Evolutionary conservation across 1,139 yeast genomes (phyloP), one percentile per base, ranked within the genome.

Genomic region (Geotrichum candidum): DNA sequence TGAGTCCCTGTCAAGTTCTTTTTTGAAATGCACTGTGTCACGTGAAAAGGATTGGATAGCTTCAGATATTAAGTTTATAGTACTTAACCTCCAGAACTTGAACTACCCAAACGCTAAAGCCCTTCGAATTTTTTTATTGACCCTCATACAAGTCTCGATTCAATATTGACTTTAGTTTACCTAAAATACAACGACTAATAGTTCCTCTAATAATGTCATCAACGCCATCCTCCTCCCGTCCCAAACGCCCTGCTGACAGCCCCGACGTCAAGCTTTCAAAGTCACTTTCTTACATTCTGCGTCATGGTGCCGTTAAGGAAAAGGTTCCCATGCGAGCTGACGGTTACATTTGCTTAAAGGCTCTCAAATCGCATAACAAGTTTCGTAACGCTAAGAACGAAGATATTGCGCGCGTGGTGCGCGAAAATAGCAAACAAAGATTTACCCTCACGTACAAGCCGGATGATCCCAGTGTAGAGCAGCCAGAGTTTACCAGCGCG

Each of bases 251-350:
- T 15, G 53, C 57, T 38, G 70, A 66, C 35, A 51, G 69, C 2
- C 70, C 73, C 5, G 72, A 71, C 29, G 68, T 67, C 51, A 76
- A 75, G 46, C 84, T 92, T 29, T 89, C 97, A 18, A 89, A 89
- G 68, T 79, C 89, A 0, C 77, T 94, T 50, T 82, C 96, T 7
- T 85, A 86, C 67, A 76, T 95, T 1, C 81, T 94, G 2, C 79
- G 99, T 27, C 99, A 94, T 70, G 90, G 88, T 4, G 98, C 98
- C 0, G 72, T 74, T n/a, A 82, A 85, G 63, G 95, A 90, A 67
- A 81, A 82, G 1, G 73, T 94, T 9, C 69, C 76, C 1, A 88
- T 94, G 1, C 89, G 87, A 67, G 66, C 72, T 0, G 78, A 82
- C 54, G 99, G 99, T 0, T 91, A 80, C 72, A 81, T 90, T 2